A percentile compares a stretch with the other conserved stretches of the same genome.
Evolutionary conservation across 192 early-diverging fungal genomes (phyloP).

Genomic region (Mycoemilia scoparia): DNA sequence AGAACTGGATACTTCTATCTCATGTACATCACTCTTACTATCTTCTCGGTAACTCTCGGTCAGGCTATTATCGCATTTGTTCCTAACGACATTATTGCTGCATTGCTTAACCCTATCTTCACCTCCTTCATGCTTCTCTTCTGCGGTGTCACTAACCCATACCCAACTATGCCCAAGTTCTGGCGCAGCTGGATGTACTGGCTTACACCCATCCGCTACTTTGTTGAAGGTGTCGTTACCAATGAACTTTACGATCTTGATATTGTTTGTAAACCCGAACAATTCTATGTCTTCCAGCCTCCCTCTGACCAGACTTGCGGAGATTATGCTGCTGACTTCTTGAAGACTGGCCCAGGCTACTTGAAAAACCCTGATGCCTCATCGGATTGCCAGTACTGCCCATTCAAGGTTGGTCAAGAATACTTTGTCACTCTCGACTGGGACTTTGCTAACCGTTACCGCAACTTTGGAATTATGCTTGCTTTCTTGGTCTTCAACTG

Average conservation of each 20-base stretch:
- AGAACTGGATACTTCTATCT: conserved; percentile 43
- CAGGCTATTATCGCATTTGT: conserved; percentile 36
- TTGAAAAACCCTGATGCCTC: conserved; percentile 19
- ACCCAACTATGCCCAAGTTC: conserved; percentile 34
- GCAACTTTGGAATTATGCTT: conserved; percentile 43
- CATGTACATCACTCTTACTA: conserved; percentile 26
- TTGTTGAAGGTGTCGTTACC: conserved; percentile 37
- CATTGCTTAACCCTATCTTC: conserved; percentile 43
- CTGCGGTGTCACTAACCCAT: conserved; percentile 41
- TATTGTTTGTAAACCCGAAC: conserved; percentile 23
- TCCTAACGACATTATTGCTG: conserved; percentile 34
- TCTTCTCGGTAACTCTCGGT: conserved; percentile 36
- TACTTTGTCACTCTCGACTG: conserved; percentile 22
- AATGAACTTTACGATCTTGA: conserved; percentile 32
- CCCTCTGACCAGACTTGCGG: conserved; percentile 28
- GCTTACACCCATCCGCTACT: conserved; percentile 39
- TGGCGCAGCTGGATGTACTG: conserved; percentile 49
- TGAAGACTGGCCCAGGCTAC: conserved; percentile 18
- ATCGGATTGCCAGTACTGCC: conserved; percentile 31
- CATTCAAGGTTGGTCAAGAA: conserved; percentile 22
- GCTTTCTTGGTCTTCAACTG: conserved; percentile 37
- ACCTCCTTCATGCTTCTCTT: conserved; percentile 37
- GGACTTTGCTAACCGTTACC: conserved; percentile 36
- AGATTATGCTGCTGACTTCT: conserved; percentile 29
- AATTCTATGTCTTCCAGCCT: conserved; percentile 25